phyloP scores from a whole-genome alignment of 164 flowering plant species.

The Nelumbo lutea region DNA sequence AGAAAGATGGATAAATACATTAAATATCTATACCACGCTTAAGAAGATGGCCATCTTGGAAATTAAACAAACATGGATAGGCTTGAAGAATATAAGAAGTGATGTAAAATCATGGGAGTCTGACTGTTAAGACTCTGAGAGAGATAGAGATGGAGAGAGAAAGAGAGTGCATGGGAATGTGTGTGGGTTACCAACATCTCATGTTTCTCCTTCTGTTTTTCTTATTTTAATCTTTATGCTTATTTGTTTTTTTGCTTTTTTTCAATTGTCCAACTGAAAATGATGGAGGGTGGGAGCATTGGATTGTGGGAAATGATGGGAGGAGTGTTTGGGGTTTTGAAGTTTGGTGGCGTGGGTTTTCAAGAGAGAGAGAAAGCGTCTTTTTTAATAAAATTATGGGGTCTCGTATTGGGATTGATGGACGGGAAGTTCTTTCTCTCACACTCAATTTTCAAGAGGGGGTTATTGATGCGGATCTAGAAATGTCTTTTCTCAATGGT shows the following conservation, averaged over 20 bases:
- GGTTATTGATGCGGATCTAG: constrained; percentile 48
- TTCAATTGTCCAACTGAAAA: constrained; percentile 50
- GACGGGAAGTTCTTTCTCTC: constrained; percentile 22
- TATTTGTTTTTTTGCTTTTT: constrained; percentile 12
- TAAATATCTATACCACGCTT: no score
- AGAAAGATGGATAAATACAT: no score
- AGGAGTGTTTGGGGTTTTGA: constrained; percentile 15
- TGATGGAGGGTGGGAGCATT: constrained; percentile 52
- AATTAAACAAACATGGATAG: constrained; percentile 1
- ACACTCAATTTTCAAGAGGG: constrained; percentile 46
- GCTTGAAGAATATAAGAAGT: constrained; percentile 24
- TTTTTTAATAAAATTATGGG: not conserved
- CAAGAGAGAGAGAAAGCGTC: not conserved
- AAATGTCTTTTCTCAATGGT: constrained; percentile 57
- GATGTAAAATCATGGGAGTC: constrained; percentile 39
- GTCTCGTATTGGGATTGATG: constrained; percentile 57
- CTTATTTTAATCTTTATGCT: not conserved
- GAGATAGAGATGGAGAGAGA: constrained; percentile 3
- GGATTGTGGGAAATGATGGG: constrained; percentile 55
- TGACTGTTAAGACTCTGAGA: constrained; percentile 16
- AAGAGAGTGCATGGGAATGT: constrained; percentile 22
- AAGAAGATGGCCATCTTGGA: no score
- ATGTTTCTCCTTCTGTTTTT: constrained; percentile 11
- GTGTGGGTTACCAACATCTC: constrained; percentile 23
- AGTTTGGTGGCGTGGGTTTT: constrained; percentile 8